Evolutionary conservation across 1,139 yeast genomes (phyloP), one percentile per base, ranked within the genome.

Genomic region (Geotrichum siamense): DNA sequence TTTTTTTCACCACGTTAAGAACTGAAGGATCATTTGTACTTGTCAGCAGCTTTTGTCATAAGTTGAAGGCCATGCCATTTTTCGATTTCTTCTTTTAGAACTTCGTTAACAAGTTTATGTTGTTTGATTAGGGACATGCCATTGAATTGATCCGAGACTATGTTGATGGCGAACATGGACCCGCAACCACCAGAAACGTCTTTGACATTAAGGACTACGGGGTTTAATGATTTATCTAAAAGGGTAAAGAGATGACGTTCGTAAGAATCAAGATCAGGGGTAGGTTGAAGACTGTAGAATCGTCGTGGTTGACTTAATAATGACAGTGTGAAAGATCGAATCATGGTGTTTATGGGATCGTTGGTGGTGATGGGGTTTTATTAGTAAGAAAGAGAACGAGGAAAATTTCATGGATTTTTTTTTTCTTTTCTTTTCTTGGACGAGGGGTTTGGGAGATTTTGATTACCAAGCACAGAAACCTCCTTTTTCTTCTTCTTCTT

Each of bases 101-200:
- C 70, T 46, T 78, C 78, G 64, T 91, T 91, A 20, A 91, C 97
- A 57, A 89, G 64, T 51, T 95, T 74, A 60, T 91, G 98, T 63
- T 91, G 99, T 60, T 87, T 87, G 52, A 91, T 73, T 79, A 85
- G 84, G 2, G 85, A 70, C 36, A 84, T 61, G 0, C 94, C 95
- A 55, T 82, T 78, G 65, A 91, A 91, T 57, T 76, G 69, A 1
- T 69, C 70, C 47, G 94, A 81, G 33, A 79, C 83, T 19, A 93
- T 76, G 49, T 74, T 69, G 42, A 91, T 91, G 38, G 95, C 87
- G 66, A 86, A 93, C 97, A 91, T 91, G 2, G 96, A 87, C 0
- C 99, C 99, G 67, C 98, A 93, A 0, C 99, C 98, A 5, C 87
- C 97, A 21, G 93, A 80, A 3, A 89, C 80, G 60, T 91, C 98